phyloP scores from a whole-genome alignment of 139 green algal genomes.

The Klebsormidium nitens region DNA sequence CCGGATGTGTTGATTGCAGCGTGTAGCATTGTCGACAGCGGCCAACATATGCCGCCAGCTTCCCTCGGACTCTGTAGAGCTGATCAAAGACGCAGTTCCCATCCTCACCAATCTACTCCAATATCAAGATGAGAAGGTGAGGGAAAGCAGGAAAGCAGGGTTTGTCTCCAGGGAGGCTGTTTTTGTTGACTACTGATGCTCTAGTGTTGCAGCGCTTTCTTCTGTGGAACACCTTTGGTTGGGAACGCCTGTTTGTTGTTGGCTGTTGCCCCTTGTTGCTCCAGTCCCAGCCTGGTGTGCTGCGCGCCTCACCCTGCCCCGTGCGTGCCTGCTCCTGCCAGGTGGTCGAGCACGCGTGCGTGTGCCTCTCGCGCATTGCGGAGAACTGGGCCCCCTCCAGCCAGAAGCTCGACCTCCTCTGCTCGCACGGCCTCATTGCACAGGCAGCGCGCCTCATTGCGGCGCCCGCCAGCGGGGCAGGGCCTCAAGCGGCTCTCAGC shows the following conservation, averaged over 20 bases:
- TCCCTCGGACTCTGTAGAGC: slow-evolving; percentile 37
- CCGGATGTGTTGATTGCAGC: slow-evolving; percentile 16
- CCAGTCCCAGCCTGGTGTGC: neutral
- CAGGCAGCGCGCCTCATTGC: slow-evolving; percentile 69
- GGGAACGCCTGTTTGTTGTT: too few species aligned
- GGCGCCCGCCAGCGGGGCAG: neutral
- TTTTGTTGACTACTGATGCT: too few species aligned
- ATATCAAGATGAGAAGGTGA: slow-evolving; percentile 57
- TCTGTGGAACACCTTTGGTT: too few species aligned
- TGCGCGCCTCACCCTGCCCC: too few species aligned
- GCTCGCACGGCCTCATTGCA: slow-evolving; percentile 58
- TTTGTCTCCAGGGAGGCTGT: too few species aligned
- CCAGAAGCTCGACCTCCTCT: slow-evolving; percentile 59
- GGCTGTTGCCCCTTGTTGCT: neutral
- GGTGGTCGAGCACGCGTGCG: slow-evolving; percentile 82
- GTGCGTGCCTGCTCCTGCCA: slow-evolving; percentile 40
- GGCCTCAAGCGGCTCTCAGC: slow-evolving; percentile 24
- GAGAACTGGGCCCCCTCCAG: slow-evolving; percentile 51
- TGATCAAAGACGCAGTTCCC: slow-evolving; percentile 66
- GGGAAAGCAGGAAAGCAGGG: too few species aligned
- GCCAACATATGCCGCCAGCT: slow-evolving; percentile 80
- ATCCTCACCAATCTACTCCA: slow-evolving; percentile 80
- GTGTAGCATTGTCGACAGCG: slow-evolving; percentile 78
- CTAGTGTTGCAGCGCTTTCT: too few species aligned
- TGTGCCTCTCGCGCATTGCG: slow-evolving; percentile 73